These are phyloP conservation scores for Laburnicola sp. DNA, from an alignment of 2,329 filamentous ascomycete species.

Conservation along the genomic window DNA sequence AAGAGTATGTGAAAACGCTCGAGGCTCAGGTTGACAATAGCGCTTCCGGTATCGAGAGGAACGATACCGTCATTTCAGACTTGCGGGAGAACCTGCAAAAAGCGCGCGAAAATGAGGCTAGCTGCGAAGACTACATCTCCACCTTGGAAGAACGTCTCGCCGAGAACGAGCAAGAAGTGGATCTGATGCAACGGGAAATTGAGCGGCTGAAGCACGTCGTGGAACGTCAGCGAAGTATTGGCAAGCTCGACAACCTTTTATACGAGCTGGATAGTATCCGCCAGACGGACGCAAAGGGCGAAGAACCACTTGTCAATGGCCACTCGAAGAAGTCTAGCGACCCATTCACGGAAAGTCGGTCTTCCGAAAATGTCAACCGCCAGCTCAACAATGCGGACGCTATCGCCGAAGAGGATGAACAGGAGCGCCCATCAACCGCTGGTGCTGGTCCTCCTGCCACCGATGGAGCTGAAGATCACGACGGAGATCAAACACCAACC, in stretches of 20 bases:
- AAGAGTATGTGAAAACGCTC: conserved; percentile 88
- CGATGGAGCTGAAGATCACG: conserved; percentile 18
- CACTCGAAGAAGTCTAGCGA: conserved; percentile 40
- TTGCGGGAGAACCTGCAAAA: conserved; percentile 89
- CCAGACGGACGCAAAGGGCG: conserved; percentile 40
- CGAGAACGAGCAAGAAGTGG: conserved; percentile 92
- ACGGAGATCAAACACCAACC: conserved; percentile 15
- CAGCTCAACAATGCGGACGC: conserved; percentile 41
- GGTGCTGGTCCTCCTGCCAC: conserved; percentile 18
- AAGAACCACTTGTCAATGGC: conserved; percentile 39
- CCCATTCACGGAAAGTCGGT: conserved; percentile 35
- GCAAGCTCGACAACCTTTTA: conserved; percentile 89
- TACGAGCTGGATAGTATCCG: conserved; percentile 76
- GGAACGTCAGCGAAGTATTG: conserved; percentile 90
- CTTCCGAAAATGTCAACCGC: conserved; percentile 29
- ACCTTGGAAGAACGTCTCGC: conserved; percentile 93
- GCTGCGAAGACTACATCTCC: conserved; percentile 94
- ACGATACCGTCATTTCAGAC: conserved; percentile 79
- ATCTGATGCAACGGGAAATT: conserved; percentile 95
- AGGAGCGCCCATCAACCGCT: conserved; percentile 34
- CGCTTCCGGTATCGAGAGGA: conserved; percentile 89
- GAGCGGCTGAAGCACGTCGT: conserved; percentile 92
- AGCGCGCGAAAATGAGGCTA: conserved; percentile 84
- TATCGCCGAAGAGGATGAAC: conserved; percentile 43
- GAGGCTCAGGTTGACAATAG: conserved; percentile 90